These are phyloP conservation scores for Geotrichum bryndzae DNA, from an alignment of 1,139 yeast species.

Conservation along the genomic window DNA sequence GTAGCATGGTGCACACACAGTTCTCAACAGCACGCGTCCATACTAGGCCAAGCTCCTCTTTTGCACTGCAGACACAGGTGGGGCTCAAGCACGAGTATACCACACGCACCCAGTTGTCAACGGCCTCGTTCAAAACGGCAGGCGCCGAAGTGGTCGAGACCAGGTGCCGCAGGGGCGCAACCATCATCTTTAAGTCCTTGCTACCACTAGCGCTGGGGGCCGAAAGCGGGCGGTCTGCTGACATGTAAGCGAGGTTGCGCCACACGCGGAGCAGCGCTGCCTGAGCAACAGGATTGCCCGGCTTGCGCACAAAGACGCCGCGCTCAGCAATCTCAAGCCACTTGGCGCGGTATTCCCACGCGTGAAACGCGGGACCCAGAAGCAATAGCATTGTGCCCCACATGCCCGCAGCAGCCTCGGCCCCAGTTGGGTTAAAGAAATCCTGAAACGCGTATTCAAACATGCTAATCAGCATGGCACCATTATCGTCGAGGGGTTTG, in stretches of 20 bases:
- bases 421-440: conserved; percentile 19
- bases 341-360: conserved; percentile 21
- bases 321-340: conserved; percentile 22
- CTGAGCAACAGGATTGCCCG: conserved; percentile 2
- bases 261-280: conserved; percentile 5
- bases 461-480: conserved; percentile 17
- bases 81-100: conserved; percentile 8
- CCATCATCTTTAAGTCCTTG: neutral
- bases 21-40: conserved; percentile 6
- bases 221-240: conserved; percentile 6
- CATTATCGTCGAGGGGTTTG: conserved; percentile 15
- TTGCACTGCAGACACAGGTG: neutral
- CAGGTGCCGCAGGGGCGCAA: conserved; percentile 1
- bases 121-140: conserved; percentile 1
- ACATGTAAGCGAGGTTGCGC: conserved; percentile 4
- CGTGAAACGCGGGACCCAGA: conserved; percentile 20
- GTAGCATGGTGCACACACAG: neutral
- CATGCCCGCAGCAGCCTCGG: conserved; percentile 20
- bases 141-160: neutral
- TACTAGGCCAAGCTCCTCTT: conserved; percentile 1
- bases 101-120: neutral
- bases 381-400: conserved; percentile 23
- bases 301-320: conserved; percentile 18
- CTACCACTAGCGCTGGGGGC: neutral
- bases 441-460: conserved; percentile 16